Evolutionary conservation across 352 stramenopile genomes (phyloP).

Genomic region (Pilasporangium apinafurcum): DNA sequence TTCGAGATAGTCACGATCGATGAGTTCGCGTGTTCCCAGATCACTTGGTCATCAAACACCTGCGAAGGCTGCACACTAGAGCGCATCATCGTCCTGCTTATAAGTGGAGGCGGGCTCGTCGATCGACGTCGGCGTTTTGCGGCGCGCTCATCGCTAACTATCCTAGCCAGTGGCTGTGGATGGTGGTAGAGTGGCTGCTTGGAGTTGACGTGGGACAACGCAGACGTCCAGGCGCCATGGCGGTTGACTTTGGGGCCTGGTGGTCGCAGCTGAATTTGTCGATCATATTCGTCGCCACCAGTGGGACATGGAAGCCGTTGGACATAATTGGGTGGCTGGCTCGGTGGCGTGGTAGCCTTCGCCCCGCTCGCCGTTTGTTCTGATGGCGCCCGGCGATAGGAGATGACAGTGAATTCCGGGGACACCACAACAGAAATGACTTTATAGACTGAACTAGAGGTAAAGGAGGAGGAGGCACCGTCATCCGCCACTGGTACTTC

Average conservation of each 20-base stretch:
- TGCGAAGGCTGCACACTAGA: conserved; percentile 10
- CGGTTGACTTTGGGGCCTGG: no score
- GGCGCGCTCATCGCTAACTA: conserved; percentile 2
- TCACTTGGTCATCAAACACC: conserved; percentile 38
- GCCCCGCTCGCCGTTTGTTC: conserved; percentile 3
- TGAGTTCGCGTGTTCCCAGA: conserved; percentile 43
- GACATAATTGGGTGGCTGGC: no score
- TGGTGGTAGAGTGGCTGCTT: neutral
- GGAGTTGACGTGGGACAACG: neutral
- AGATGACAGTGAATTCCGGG: conserved; percentile 66
- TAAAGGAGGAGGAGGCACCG: conserved; percentile 9
- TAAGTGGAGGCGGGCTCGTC: neutral
- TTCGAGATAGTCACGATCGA: conserved; percentile 35
- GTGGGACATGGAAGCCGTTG: no score
- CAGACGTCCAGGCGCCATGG: neutral
- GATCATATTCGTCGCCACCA: no score
- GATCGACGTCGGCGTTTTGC: conserved; percentile 1
- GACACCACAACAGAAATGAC: conserved; percentile 42
- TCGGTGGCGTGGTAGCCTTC: no score
- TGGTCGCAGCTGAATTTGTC: no score
- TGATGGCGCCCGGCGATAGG: conserved; percentile 49
- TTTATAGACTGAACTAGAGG: no score
- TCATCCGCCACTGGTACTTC: conserved; percentile 20
- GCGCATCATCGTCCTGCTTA: neutral
- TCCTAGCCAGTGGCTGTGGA: neutral